These are phyloP conservation scores for Melanogaster broomeanus DNA, from an alignment of 768 basidiomycete genomes.

Conservation along the genomic window DNA sequence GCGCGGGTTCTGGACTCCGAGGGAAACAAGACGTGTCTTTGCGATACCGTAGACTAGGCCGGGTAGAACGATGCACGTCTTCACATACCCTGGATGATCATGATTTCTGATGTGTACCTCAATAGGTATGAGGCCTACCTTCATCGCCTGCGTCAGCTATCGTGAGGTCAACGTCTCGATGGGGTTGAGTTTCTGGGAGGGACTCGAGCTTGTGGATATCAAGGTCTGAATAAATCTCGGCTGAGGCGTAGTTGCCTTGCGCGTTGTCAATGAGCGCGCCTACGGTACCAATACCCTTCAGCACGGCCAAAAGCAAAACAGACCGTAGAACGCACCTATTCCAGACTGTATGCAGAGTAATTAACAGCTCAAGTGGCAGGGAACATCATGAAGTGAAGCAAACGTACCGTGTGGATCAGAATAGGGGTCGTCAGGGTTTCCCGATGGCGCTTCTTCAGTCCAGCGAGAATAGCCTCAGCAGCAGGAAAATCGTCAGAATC, in stretches of 20 bases:
- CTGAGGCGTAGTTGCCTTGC: slow-evolving; percentile 38
- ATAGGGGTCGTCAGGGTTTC: slow-evolving; percentile 42
- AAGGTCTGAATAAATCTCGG: slow-evolving; percentile 50
- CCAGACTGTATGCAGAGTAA: slow-evolving; percentile 42
- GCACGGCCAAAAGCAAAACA: background rate
- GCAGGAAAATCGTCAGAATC: slow-evolving; percentile 46
- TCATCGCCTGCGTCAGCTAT: slow-evolving; percentile 49
- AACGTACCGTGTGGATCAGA: slow-evolving; percentile 63
- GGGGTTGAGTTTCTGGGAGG: slow-evolving; percentile 45
- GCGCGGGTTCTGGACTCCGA: slow-evolving; percentile 52
- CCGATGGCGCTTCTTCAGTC: slow-evolving; percentile 47
- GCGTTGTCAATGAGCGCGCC: slow-evolving; percentile 32
- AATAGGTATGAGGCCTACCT: slow-evolving; percentile 30
- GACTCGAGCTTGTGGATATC: slow-evolving; percentile 45
- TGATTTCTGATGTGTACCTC: background rate
- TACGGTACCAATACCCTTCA: slow-evolving; percentile 1
- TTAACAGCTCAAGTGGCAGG: slow-evolving; percentile 10
- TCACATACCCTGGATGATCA: slow-evolving; percentile 48
- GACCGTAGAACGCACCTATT: slow-evolving; percentile 33
- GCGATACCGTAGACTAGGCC: slow-evolving; percentile 62
- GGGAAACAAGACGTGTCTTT: slow-evolving; percentile 45
- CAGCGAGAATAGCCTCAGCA: slow-evolving; percentile 45
- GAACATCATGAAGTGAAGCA: background rate
- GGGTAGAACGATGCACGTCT: slow-evolving; percentile 52
- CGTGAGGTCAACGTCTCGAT: slow-evolving; percentile 51